A percentile compares a stretch with the other conserved stretches of the same genome.
Conservation (phyloP, 179 eudicot species). For the Drosera spatulata region DNA sequence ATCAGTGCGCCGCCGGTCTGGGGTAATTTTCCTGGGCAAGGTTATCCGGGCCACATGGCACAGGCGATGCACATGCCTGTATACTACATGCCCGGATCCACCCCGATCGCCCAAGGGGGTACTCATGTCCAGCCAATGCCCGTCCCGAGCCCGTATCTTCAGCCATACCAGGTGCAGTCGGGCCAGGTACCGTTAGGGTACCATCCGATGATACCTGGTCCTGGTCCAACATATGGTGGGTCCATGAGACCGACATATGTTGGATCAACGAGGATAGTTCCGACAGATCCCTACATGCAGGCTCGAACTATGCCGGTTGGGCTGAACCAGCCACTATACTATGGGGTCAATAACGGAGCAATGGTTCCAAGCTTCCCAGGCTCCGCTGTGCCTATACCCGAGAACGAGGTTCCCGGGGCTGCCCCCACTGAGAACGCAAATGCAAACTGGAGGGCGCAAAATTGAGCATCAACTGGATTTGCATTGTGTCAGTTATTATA, state of each 20-base stretch:
- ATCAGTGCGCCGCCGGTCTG: slow-evolving; percentile 26
- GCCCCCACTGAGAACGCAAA: slow-evolving; percentile 14
- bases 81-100: slow-evolving; percentile 43
- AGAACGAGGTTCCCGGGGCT: slow-evolving; percentile 35
- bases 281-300: slow-evolving; percentile 23
- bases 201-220: slow-evolving; percentile 16
- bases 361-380: slow-evolving; percentile 34
- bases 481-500: no score
- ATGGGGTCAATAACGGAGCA: slow-evolving; percentile 36
- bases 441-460: no score
- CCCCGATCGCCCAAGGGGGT: slow-evolving; percentile 22
- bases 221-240: slow-evolving; percentile 31
- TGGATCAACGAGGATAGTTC: slow-evolving; percentile 1
- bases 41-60: slow-evolving; percentile 23
- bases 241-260: no score
- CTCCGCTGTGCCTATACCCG: slow-evolving; percentile 19
- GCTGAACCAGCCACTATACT: slow-evolving; percentile 33
- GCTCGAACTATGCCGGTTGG: slow-evolving; percentile 12
- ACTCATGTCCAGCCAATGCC: slow-evolving; percentile 32
- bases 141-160: slow-evolving; percentile 26
- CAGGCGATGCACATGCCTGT: slow-evolving; percentile 49
- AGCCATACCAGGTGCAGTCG: slow-evolving; percentile 14
- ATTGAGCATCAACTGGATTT: no score
- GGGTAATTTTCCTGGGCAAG: slow-evolving; percentile 10
- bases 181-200: slow-evolving; percentile 36